phyloP scores from a whole-genome alignment of 2,329 filamentous ascomycete genomes.

The Sclerotinia borealis region DNA sequence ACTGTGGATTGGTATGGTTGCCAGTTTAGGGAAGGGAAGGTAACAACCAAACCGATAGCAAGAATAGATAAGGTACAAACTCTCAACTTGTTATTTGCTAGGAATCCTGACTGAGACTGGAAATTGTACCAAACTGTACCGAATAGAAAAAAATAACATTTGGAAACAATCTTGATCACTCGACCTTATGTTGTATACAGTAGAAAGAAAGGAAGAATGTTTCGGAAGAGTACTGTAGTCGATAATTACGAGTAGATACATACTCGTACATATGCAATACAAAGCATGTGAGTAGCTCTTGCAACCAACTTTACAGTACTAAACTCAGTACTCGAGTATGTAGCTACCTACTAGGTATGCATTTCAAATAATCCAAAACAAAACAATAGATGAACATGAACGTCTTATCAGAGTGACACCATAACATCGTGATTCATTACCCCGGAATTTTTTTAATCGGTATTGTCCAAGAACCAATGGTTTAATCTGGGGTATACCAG shows the following conservation, averaged over 20 bases:
- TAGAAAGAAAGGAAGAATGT: background rate
- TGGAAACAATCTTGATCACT: background rate
- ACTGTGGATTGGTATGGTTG: no score
- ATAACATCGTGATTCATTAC: background rate
- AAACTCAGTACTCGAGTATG: no score
- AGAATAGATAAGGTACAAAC: no score
- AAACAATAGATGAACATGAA: background rate
- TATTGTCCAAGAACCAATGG: background rate
- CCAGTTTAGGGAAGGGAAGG: no score
- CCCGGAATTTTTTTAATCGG: background rate
- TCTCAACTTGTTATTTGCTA: no score
- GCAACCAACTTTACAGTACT: background rate
- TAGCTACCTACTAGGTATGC: no score
- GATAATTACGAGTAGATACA: no score
- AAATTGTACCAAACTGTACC: background rate
- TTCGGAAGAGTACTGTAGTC: background rate
- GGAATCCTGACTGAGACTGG: no score
- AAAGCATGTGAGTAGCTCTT: background rate
- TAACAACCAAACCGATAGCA: no score
- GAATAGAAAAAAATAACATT: background rate
- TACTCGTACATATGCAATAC: background rate
- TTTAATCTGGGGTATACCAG: background rate
- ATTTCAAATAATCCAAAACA: background rate
- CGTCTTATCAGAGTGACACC: background rate
- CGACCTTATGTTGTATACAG: background rate